Evolutionary conservation across 1,284 basidiomycete species (phyloP), one percentile per base, ranked within the genome.

Genomic region (Apiotrichum gracile): DNA sequence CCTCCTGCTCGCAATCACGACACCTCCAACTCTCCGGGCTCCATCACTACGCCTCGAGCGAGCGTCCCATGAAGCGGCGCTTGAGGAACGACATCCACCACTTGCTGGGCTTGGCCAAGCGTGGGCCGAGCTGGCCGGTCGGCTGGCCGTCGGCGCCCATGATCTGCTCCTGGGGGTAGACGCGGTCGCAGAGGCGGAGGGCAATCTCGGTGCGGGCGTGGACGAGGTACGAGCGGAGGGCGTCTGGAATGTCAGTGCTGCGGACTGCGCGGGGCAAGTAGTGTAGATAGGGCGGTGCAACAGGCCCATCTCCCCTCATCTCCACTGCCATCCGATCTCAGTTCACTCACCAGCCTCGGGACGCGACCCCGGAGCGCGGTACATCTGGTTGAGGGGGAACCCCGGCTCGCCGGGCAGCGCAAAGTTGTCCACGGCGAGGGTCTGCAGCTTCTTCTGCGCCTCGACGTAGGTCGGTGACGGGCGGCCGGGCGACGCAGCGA

Each of bases 31-130:
- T 3, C 31, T 10, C n/a, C 19, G n/a, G 10, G 7, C 37, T 48
- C n/a, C n/a, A n/a, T n/a, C n/a, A n/a, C n/a, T 52, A 52, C 10
- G 35, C 46, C 17, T 34, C 47, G 21, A 58, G 52, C 27, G 56
- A 54, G 39, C 56, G 48, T 24, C 52, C 52, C 56, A 58, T 58
- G 46, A 58, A 58, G 26, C 75, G 64, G 55, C 92, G 83, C 82
- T 94, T 97, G 77, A 93, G 93, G 83, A 98, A 99, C 34, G 90
- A 87, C 87, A 98, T 91, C 96, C 96, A 99, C 94, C 94, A 99
- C 77, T 98, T 98, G 81, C 88, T 96, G 1, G 96, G 92, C 70
- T 87, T 91, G 54, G 60, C 52, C 26, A 69, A 63, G 48, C 72
- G 63, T 7, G 59, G 50, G 9, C 73, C 70, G 14, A 54, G 29